Percentiles rank a stretch among this genome's conserved stretches.
Evolutionary conservation across 805 yeast genomes (phyloP).

Genomic region (Wickerhamomyces bovis): DNA sequence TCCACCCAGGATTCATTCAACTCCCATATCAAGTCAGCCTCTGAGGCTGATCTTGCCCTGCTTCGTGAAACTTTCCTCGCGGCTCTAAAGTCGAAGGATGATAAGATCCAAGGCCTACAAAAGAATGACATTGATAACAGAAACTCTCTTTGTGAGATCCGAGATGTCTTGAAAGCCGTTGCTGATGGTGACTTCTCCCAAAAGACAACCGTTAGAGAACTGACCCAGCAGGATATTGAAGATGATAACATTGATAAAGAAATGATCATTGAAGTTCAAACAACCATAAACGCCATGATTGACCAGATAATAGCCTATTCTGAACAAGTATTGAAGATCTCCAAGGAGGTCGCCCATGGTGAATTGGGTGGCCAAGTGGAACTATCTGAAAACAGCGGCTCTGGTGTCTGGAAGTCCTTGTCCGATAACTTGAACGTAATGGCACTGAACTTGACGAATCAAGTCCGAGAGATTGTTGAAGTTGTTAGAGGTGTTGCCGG

Average conservation of each 20-base stretch:
- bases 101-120: neutral
- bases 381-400: constrained; percentile 49
- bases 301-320: constrained; percentile 59
- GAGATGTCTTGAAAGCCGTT: constrained; percentile 69
- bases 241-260: constrained; percentile 28
- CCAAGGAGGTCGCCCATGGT: constrained; percentile 88
- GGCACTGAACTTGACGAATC: constrained; percentile 84
- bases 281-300: constrained; percentile 82
- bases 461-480: constrained; percentile 83
- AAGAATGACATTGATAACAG: neutral
- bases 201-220: constrained; percentile 51
- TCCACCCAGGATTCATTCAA: constrained; percentile 1
- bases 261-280: constrained; percentile 63
- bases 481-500: constrained; percentile 91
- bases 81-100: neutral
- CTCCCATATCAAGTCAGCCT: constrained; percentile 1
- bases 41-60: constrained; percentile 3
- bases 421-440: constrained; percentile 82
- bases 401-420: constrained; percentile 81
- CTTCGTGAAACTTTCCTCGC: constrained; percentile 1
- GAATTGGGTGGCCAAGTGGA: constrained; percentile 87
- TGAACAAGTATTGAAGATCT: constrained; percentile 68
- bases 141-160: constrained; percentile 4
- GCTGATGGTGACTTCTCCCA: constrained; percentile 85
- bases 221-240: constrained; percentile 51